phyloP scores from a whole-genome alignment of 1,284 basidiomycete genomes.

The Ustilago vetiveriae region DNA sequence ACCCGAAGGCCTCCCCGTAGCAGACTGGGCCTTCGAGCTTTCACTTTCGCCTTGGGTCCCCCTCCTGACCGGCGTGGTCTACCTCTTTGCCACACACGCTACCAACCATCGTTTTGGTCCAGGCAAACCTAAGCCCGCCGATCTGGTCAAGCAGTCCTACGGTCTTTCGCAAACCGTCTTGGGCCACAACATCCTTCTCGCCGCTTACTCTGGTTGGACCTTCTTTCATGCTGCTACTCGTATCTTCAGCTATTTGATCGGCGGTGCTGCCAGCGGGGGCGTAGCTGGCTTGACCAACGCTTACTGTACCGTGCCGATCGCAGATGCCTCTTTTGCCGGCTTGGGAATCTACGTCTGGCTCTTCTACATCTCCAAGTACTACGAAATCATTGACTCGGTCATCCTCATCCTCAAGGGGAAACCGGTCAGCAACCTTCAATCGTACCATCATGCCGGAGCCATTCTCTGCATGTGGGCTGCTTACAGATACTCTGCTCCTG shows the following conservation, averaged over 20 bases:
- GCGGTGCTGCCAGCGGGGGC: conserved; percentile 30
- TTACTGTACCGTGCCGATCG: conserved; percentile 65
- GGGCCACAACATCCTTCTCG: conserved; percentile 64
- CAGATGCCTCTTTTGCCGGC: conserved; percentile 52
- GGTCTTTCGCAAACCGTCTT: conserved; percentile 53
- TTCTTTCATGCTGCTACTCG: conserved; percentile 46
- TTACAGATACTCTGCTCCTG: conserved; percentile 58
- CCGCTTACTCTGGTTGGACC: conserved; percentile 60
- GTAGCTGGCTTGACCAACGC: conserved; percentile 57
- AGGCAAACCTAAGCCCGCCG: conserved; percentile 46
- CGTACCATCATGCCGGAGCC: conserved; percentile 61
- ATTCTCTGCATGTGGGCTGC: conserved; percentile 66
- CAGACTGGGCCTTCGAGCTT: conserved; percentile 46
- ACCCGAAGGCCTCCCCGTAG: conserved; percentile 41
- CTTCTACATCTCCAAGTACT: conserved; percentile 67
- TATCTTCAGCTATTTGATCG: conserved; percentile 35
- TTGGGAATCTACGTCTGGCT: conserved; percentile 61
- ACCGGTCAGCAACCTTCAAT: conserved; percentile 60
- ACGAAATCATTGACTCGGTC: conserved; percentile 65
- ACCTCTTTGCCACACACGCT: conserved; percentile 48
- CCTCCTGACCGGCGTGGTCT: conserved; percentile 30
- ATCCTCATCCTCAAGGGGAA: conserved; percentile 68
- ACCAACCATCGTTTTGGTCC: conserved; percentile 46
- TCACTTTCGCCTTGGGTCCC: conserved; percentile 46
- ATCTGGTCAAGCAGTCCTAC: conserved; percentile 47